Base-by-base conservation (phyloP, 139 green algal species). In the Auxenochlorella pyrenoidosa region DNA sequence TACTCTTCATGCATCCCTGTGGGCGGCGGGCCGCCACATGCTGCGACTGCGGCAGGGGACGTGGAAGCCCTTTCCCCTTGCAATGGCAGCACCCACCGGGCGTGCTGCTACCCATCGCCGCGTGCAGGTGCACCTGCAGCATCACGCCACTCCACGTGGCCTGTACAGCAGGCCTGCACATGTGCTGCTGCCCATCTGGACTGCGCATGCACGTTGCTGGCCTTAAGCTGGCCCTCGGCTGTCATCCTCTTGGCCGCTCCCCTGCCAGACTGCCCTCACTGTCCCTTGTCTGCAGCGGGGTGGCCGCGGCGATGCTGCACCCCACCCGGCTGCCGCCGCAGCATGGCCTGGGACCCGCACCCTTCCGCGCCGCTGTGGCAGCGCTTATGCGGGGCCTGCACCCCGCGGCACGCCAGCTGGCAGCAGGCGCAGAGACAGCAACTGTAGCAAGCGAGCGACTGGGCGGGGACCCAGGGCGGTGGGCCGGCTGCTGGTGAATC, bases 301-400 rank as follows among this genome's bases (percentile, higher is more conserved):
- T 68, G 51, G 77, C 51, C 0, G 77, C 43, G 26, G 18, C 15
- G 30, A 51, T 70, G 77, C n/a, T 6, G 18, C 34, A 68, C 30
- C 77, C 77, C 1, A 10, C 8, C 6, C 71, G 77, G 77, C 36
- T 83, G 26, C 47, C 22, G 47, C 6, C 44, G 77, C 77, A 83
- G 77, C 77, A 83, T 26, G n/a, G n/a, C 15, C n/a, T 71, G 47
- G 70, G 77, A 51, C 77, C 77, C 13, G 32, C 51, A n/a, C 30
- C 47, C 18, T 83, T 71, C 77, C 68, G 43, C 51, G 77, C 51
- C 8, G 47, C 77, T 6, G 77, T 71, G 8, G n/a, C 22, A 10
- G 47, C n/a, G 77, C 77, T 83, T 51, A 51, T 83, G 77, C n/a
- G 51, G 16, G 44, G 75, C 43, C 75, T 81, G 75, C 75, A 81